Conservation (phyloP, 2,329 filamentous ascomycete genomes). For the Lasiodiplodia hormozganensis region DNA sequence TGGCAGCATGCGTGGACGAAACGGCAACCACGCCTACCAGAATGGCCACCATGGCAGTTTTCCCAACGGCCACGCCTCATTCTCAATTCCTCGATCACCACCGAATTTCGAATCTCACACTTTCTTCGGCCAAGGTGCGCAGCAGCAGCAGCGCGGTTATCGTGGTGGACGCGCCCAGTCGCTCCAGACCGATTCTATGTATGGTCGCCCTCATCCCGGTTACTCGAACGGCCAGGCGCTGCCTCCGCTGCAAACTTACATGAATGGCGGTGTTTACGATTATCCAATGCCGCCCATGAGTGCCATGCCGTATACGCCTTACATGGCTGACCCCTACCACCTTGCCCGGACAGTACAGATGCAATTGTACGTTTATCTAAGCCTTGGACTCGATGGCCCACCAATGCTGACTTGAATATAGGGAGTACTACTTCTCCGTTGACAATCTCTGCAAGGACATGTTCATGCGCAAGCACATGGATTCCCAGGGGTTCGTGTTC, state of each 20-base stretch:
- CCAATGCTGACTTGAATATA: conserved; percentile 47
- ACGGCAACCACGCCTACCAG: conserved; percentile 42
- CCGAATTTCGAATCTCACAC: conserved; percentile 44
- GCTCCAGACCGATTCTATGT: conserved; percentile 63
- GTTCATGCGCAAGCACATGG: conserved; percentile 89
- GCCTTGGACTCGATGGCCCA: too few relatives aligned
- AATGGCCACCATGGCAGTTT: conserved; percentile 35
- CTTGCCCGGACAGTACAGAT: conserved; percentile 65
- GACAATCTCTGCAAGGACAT: conserved; percentile 95
- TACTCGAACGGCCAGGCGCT: conserved; percentile 48
- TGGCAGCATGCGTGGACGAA: conserved; percentile 55
- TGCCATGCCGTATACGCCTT: conserved; percentile 64
- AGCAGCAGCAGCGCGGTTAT: conserved; percentile 50
- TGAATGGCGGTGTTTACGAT: conserved; percentile 61
- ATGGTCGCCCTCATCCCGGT: conserved; percentile 46
- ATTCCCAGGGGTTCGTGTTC: conserved; percentile 89
- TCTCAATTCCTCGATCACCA: conserved; percentile 47
- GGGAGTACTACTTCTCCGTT: conserved; percentile 96
- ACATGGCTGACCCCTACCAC: conserved; percentile 64
- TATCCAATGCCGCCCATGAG: conserved; percentile 64
- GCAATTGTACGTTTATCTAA: conserved; percentile 58
- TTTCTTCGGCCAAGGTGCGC: conserved; percentile 38
- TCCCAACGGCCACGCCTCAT: conserved; percentile 42
- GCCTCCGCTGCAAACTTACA: conserved; percentile 56
- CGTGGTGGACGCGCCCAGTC: conserved; percentile 67